These are phyloP conservation scores for Mortierella hygrophila DNA, from an alignment of 192 early-diverging fungal species.

Conservation along the genomic window DNA sequence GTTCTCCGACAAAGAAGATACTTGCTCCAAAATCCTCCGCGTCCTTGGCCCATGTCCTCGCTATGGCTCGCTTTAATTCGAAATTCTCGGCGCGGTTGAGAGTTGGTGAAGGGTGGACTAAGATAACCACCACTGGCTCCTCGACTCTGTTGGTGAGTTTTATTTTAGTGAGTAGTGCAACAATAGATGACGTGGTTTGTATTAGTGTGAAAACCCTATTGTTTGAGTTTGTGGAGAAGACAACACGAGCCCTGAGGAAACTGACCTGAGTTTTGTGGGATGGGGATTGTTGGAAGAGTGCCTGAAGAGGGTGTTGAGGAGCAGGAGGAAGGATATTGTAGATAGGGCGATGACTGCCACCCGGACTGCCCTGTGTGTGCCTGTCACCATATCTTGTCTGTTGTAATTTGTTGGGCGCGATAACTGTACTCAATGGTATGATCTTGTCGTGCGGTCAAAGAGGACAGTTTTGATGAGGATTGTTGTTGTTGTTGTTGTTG, in stretches of 20 bases:
- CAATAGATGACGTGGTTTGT: background rate
- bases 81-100: slow-evolving; percentile 39
- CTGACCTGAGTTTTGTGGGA: slow-evolving; percentile 21
- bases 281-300: slow-evolving; percentile 4
- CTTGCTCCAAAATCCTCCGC: slow-evolving; percentile 40
- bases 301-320: slow-evolving; percentile 18
- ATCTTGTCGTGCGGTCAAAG: background rate
- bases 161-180: background rate
- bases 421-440: background rate
- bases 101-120: slow-evolving; percentile 47
- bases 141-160: slow-evolving; percentile 8
- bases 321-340: background rate
- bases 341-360: slow-evolving; percentile 14
- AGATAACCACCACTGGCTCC: slow-evolving; percentile 39
- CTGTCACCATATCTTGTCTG: background rate
- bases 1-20: slow-evolving; percentile 52
- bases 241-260: too few relatives aligned
- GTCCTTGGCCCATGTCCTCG: slow-evolving; percentile 55
- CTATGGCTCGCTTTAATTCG: slow-evolving; percentile 42
- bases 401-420: background rate
- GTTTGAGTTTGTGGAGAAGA: too few relatives aligned
- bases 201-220: too few relatives aligned
- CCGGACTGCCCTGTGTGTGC: slow-evolving; percentile 9
- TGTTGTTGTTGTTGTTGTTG: too few relatives aligned
- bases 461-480: too few relatives aligned